Evolutionary conservation across 2,329 filamentous ascomycete species (phyloP).

Genomic region (Trichophyton mentagrophytes): DNA sequence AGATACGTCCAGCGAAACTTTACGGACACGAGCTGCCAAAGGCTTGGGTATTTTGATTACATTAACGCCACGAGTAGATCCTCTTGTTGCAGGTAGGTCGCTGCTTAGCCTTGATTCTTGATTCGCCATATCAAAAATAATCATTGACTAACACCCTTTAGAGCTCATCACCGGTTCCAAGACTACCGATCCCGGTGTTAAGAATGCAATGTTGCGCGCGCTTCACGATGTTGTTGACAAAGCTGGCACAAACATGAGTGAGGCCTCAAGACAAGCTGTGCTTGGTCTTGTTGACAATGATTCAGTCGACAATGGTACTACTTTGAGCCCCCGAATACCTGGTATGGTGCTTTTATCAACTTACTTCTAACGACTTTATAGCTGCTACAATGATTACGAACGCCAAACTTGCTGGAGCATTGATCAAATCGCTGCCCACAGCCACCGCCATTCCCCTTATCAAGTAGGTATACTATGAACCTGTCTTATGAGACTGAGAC

Average conservation of each 20-base stretch:
- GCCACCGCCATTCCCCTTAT: conserved; percentile 52
- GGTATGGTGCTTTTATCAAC: neutral
- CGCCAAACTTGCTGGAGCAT: conserved; percentile 74
- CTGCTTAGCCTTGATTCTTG: neutral
- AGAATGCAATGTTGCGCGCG: conserved; percentile 91
- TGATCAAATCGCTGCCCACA: conserved; percentile 71
- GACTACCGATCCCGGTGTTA: conserved; percentile 74
- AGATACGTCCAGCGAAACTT: conserved; percentile 77
- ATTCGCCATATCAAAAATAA: neutral
- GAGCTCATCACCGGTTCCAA: conserved; percentile 94
- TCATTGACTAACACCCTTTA: conserved; percentile 17
- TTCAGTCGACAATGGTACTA: conserved; percentile 57
- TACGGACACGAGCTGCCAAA: conserved; percentile 80
- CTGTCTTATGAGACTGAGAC: conserved; percentile 6
- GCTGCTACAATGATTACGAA: conserved; percentile 75
- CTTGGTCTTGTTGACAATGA: conserved; percentile 80
- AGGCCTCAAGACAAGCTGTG: conserved; percentile 73
- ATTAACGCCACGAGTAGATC: conserved; percentile 87
- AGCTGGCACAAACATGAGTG: conserved; percentile 88
- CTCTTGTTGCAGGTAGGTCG: conserved; percentile 54
- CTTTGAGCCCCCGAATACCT: conserved; percentile 24
- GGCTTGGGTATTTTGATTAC: conserved; percentile 92
- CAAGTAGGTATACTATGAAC: conserved; percentile 31
- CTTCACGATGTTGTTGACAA: conserved; percentile 94
- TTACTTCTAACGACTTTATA: conserved; percentile 15